Evolutionary conservation across 2,329 filamentous ascomycete species (phyloP), one percentile per base, ranked within the genome.

Genomic region (Cordyceps sp.): DNA sequence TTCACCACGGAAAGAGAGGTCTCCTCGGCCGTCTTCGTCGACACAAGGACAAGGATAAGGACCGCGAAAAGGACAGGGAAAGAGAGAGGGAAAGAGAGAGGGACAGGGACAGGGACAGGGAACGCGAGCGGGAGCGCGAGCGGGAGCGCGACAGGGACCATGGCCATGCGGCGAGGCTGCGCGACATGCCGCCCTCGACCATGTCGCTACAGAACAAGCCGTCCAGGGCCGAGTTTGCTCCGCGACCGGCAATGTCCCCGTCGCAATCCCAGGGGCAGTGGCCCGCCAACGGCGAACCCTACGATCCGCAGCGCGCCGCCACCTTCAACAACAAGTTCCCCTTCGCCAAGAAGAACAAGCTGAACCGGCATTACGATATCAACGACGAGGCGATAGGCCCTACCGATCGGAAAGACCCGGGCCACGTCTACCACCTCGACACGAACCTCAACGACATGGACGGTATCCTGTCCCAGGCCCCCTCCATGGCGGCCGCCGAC

Each of bases 391-490:
- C 59, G 16, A 71, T 69, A 38, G 69, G 68, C 4, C 69, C 67
- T 1, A 73, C 66, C 7, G 71, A 78, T 36, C 69, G 65, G 32
- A 58, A 64, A 26, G 64, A 67, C 33, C 66, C 68, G 26, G 68
- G 68, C 26, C 69, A 68, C 10, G 54, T 84, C 29, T 93, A 78
- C 55, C 70, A 71, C 45, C 69, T 96, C 18, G 88, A 96, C 52
- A 92, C 83, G 2, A 80, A 96, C 49, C 67, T 96, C 30, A 73
- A 74, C 35, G 73, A 93, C 44, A 90, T 98, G 83, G 79, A 86
- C 45, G 90, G 84, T 16, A 94, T 96, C 40, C 59, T 96, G 37
- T 75, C 76, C 32, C 72, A 75, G 39, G 74, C 73, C 4, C 66
- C 68, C 14, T 73, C 78, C 0, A 61, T 85, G 46, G 79, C 81